A percentile compares a stretch with the other conserved stretches of the same genome.
phyloP scores from a whole-genome alignment of 169 alveolate genomes.

The Plasmodium fragile region DNA sequence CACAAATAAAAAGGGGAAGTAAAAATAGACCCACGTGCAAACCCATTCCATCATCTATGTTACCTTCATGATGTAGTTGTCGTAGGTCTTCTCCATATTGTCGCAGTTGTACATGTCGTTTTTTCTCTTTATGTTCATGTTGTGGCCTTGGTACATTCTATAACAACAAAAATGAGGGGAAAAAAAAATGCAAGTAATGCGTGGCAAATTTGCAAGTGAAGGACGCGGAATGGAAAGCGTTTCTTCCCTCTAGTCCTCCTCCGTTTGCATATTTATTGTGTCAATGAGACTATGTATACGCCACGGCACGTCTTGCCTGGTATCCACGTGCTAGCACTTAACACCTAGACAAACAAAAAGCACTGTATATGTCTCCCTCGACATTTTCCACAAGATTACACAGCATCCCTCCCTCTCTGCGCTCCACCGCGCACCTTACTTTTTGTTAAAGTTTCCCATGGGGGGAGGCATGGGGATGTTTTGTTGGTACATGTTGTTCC shows the following conservation, averaged over 20 bases:
- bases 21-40: not conserved
- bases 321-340: not conserved
- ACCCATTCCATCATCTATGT: not conserved
- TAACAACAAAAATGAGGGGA: not conserved
- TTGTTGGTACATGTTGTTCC: conserved; percentile 67
- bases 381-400: not conserved
- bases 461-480: conserved; percentile 70
- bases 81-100: conserved; percentile 58
- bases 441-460: conserved; percentile 38
- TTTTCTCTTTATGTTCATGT: conserved; percentile 67
- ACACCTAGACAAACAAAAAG: not conserved
- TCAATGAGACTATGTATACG: not conserved
- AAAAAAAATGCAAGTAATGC: not conserved
- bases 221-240: not conserved
- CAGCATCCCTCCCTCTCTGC: not conserved
- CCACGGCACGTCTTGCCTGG: not conserved
- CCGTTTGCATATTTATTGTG: not conserved
- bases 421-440: not conserved
- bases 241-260: not conserved
- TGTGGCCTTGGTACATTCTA: conserved; percentile 69
- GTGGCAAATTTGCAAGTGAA: not conserved
- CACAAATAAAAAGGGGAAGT: not conserved
- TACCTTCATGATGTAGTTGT: conserved; percentile 70
- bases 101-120: conserved; percentile 52
- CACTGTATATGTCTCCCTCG: not conserved